A percentile compares a stretch with the other conserved stretches of the same genome.
Evolutionary conservation across 2,329 filamentous ascomycete species (phyloP).

Genomic region (Aplosporella prunicola): DNA sequence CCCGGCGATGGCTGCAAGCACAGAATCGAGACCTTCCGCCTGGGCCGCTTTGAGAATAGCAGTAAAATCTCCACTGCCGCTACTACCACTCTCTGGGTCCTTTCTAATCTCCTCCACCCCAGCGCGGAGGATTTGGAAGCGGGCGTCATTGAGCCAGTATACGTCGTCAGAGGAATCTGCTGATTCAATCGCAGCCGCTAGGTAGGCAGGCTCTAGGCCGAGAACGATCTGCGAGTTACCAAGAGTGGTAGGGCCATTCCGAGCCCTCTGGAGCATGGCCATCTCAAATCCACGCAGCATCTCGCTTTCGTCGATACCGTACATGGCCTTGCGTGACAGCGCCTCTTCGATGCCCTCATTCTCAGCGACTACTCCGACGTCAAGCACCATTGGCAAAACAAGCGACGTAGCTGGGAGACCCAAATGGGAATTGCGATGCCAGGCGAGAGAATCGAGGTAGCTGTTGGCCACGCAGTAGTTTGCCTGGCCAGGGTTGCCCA

Average conservation of each 20-base stretch:
- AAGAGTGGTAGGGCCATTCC: not conserved
- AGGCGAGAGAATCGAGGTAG: conserved; percentile 22
- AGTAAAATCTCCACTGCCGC: too few relatives aligned
- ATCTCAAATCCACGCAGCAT: too few relatives aligned
- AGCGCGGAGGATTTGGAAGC: too few relatives aligned
- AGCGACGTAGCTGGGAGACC: conserved; percentile 13
- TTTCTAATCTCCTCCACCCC: too few relatives aligned
- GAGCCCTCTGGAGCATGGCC: not conserved
- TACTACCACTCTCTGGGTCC: too few relatives aligned
- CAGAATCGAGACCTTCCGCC: too few relatives aligned
- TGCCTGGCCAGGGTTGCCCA: conserved; percentile 15
- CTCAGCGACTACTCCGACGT: conserved; percentile 14
- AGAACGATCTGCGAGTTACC: not conserved
- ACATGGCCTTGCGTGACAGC: too few relatives aligned
- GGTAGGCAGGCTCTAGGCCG: not conserved
- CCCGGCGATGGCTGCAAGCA: too few relatives aligned
- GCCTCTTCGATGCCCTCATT: too few relatives aligned
- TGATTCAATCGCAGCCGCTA: not conserved
- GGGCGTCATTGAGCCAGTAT: not conserved
- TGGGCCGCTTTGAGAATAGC: too few relatives aligned
- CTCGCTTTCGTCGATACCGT: too few relatives aligned
- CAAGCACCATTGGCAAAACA: conserved; percentile 19
- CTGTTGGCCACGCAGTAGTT: conserved; percentile 22
- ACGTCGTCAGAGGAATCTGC: not conserved
- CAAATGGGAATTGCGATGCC: conserved; percentile 14